Evolutionary conservation across 2,329 filamentous ascomycete genomes (phyloP).

Genomic region (Coccinonectria pachysandricola): DNA sequence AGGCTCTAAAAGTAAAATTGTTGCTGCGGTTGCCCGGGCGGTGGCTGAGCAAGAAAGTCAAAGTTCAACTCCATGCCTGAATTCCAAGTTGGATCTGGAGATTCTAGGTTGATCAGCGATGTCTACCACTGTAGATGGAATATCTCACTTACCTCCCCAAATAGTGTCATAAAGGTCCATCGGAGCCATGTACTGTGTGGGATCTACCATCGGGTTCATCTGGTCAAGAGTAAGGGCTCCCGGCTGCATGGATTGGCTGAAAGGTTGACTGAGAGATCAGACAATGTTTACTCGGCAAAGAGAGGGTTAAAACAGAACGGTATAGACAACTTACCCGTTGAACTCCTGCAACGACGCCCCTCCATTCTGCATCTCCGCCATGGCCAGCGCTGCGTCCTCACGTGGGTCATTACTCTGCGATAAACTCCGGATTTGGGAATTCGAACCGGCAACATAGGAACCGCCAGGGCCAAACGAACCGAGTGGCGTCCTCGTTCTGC

Average conservation of each 20-base stretch:
- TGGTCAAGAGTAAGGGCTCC: too few relatives aligned
- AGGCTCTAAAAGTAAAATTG: constrained; percentile 53
- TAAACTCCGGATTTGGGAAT: constrained; percentile 17
- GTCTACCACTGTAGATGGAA: too few relatives aligned
- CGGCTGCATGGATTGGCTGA: too few relatives aligned
- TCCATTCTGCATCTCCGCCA: constrained; percentile 54
- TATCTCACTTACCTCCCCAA: constrained; percentile 54
- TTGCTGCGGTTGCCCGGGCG: constrained; percentile 46
- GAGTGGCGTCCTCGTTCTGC: constrained; percentile 35
- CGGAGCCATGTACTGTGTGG: constrained; percentile 50
- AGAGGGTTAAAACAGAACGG: too few relatives aligned
- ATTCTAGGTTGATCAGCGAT: too few relatives aligned
- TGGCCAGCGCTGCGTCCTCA: constrained; percentile 52
- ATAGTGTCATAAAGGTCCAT: constrained; percentile 61
- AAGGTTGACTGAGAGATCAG: too few relatives aligned
- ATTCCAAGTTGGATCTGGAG: constrained; percentile 46
- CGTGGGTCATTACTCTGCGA: constrained; percentile 37
- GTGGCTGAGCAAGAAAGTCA: constrained; percentile 49
- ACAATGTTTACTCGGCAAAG: too few relatives aligned
- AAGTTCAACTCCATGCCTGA: constrained; percentile 48
- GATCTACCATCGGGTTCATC: constrained; percentile 47
- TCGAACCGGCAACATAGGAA: constrained; percentile 13
- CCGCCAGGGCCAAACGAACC: constrained; percentile 16
- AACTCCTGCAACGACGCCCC: constrained; percentile 37
- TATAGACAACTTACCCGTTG: constrained; percentile 30